Base-by-base conservation (phyloP, 2,329 filamentous ascomycete genomes). In the Colletotrichum ledebouriae region DNA sequence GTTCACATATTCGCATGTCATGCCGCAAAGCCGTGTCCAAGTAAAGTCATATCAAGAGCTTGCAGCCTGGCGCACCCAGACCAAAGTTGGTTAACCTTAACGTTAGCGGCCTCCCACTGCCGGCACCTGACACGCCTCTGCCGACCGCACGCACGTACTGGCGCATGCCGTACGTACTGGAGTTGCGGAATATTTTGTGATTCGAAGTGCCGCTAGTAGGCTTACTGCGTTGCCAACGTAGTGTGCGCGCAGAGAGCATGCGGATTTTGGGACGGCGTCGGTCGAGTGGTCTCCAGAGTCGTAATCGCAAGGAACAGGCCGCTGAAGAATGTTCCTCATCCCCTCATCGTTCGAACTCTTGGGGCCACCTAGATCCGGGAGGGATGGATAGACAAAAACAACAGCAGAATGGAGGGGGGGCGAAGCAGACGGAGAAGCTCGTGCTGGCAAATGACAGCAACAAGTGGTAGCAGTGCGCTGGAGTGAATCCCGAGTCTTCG, bases 361-460 rank as follows among this genome's bases (percentile, higher is more conserved):
- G 55, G 55, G 61, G 55, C 65, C 44, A 44, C 41, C 20, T 3
- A 59, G 60, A 55, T 59, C 53, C 46, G 52, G 44, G 41, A 64
- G 46, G 37, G 46, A 64, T 44, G 65, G 46, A 59, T 58, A 20
- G 44, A 29, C 20, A 37, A 34, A 65, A 47, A 25, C 33, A 39
- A 29, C 20, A 12, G 20, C 44, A 53, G 11, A 50, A 44, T 7
- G 49, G 25, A 50, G 39, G 46, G 57, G 44, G 53, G 50, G 34
- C 15, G n/a, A 33, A 53, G 63, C 11, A 46, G 65, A 39, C 56
- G 65, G 41, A 49, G 42, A 42, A 60, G 55, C 39, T 63, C 53
- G 60, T 53, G 65, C 61, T 60, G 66, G 61, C 61, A 69, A 66
- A 66, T 60, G 61, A 66, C 66, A 69, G 55, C 61, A 49, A 80